Percentiles rank a stretch among this genome's conserved stretches.
phyloP scores from a whole-genome alignment of 768 basidiomycete genomes.

The Fistulinella prunicolor region DNA sequence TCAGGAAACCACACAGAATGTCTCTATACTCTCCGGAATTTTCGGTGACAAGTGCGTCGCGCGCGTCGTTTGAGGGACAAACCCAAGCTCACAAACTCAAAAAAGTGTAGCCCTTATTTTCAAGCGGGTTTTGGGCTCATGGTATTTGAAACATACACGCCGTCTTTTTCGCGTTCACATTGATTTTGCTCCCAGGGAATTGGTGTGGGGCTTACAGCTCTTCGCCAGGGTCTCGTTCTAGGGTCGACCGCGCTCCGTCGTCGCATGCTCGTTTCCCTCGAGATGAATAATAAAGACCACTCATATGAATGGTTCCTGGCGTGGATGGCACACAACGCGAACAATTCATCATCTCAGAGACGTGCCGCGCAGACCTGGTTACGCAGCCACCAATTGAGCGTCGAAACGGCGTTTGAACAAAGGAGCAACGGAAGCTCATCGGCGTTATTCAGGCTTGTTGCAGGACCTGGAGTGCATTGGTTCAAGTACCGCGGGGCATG shows the following conservation, averaged over 20 bases:
- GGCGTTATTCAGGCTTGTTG: constrained; percentile 89
- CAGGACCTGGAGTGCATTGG: constrained; percentile 93
- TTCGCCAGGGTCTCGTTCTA: constrained; percentile 67
- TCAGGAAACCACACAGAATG: constrained; percentile 7
- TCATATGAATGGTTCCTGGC: constrained; percentile 95
- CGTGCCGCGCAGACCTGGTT: constrained; percentile 42
- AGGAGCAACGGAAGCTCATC: constrained; percentile 88
- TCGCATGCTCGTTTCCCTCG: constrained; percentile 89
- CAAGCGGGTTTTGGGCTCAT: constrained; percentile 97
- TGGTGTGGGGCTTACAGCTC: constrained; percentile 75
- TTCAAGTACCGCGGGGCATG: constrained; percentile 88
- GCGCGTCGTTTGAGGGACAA: constrained; percentile 1
- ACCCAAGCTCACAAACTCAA: constrained; percentile 21
- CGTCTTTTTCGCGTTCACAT: constrained; percentile 1
- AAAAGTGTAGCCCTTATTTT: constrained; percentile 84
- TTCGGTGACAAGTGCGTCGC: constrained; percentile 65
- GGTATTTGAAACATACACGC: constrained; percentile 44
- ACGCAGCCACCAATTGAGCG: constrained; percentile 88
- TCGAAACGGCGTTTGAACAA: constrained; percentile 88
- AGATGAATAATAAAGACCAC: constrained; percentile 94
- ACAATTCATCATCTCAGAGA: constrained; percentile 28
- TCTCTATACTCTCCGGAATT: constrained; percentile 39
- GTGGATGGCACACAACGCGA: constrained; percentile 85
- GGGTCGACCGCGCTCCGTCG: constrained; percentile 77
- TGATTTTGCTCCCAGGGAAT: constrained; percentile 60